These are phyloP conservation scores for Beauveria medogensis DNA, from an alignment of 2,329 filamentous ascomycete species.

Conservation along the genomic window DNA sequence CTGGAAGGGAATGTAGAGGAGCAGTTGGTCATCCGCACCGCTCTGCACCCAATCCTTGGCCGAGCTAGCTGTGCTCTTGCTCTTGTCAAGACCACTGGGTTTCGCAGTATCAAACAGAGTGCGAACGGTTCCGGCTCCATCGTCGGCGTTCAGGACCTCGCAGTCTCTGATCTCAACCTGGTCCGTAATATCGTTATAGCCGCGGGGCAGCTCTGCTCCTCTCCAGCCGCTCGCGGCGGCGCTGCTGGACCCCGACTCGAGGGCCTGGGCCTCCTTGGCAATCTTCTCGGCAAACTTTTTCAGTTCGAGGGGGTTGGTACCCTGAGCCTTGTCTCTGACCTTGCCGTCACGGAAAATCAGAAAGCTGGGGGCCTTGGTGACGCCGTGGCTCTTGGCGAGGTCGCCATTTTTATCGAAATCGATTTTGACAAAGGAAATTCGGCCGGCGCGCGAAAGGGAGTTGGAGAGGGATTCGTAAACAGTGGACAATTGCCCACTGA, in stretches of 20 bases:
- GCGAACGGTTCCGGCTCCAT: constrained; percentile 63
- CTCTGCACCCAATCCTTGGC: constrained; percentile 84
- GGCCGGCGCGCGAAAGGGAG: constrained; percentile 60
- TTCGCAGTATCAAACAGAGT: constrained; percentile 63
- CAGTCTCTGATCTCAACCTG: constrained; percentile 71
- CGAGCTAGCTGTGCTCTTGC: constrained; percentile 37
- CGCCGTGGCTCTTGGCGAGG: constrained; percentile 62
- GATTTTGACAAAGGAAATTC: constrained; percentile 80
- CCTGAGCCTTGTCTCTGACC: constrained; percentile 60
- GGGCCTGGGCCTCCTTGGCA: constrained; percentile 54
- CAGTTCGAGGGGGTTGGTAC: constrained; percentile 65
- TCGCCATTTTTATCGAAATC: constrained; percentile 71
- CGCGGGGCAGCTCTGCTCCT: constrained; percentile 66
- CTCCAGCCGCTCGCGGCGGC: constrained; percentile 48
- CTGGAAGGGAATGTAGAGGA: constrained; percentile 88
- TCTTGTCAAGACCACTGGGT: constrained; percentile 56
- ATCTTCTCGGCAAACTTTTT: constrained; percentile 65
- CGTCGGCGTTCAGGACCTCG: constrained; percentile 83
- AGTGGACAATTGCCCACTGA: constrained; percentile 77
- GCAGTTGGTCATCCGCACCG: constrained; percentile 92
- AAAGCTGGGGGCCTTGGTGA: constrained; percentile 83
- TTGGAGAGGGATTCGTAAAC: constrained; percentile 70
- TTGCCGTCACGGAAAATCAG: constrained; percentile 72
- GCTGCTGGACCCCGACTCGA: constrained; percentile 34
- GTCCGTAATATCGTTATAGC: constrained; percentile 76